Evolutionary conservation across 768 basidiomycete genomes (phyloP).

Genomic region (Mycena haematopus): DNA sequence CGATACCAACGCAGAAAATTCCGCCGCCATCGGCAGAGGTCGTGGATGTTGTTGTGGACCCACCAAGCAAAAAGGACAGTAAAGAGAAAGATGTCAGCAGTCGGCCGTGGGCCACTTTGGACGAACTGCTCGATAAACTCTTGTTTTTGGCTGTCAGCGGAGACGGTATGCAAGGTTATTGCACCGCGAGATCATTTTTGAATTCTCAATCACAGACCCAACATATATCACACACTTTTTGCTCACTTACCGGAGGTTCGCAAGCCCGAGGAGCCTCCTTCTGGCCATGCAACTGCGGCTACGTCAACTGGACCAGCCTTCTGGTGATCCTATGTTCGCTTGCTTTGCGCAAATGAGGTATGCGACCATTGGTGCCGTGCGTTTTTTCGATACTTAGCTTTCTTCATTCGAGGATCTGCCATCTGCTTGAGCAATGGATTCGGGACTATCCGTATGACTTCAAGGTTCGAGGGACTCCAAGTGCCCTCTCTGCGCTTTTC

Average conservation of each 20-base stretch:
- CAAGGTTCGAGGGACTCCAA: conserved; percentile 73
- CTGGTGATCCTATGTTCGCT: conserved; percentile 84
- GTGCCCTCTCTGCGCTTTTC: conserved; percentile 76
- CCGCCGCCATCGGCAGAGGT: conserved; percentile 17
- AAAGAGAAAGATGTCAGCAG: conserved; percentile 62
- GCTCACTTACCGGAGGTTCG: conserved; percentile 83
- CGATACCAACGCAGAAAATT: conserved; percentile 10
- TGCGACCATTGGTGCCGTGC: conserved; percentile 23
- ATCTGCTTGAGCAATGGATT: conserved; percentile 81
- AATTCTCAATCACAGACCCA: conserved; percentile 58
- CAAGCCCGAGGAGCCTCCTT: conserved; percentile 79
- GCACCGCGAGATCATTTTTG: conserved; percentile 1
- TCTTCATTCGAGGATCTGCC: conserved; percentile 66
- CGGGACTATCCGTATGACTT: conserved; percentile 80
- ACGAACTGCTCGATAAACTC: conserved; percentile 82
- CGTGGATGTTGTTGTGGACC: conserved; percentile 32
- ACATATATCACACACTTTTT: conserved; percentile 82
- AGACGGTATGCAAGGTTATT: conserved; percentile 59
- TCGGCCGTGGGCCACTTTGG: conserved; percentile 75
- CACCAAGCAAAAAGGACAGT: conserved; percentile 39
- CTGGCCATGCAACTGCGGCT: conserved; percentile 89
- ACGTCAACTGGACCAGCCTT: conserved; percentile 74
- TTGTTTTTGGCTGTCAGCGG: conserved; percentile 84
- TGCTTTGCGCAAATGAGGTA: conserved; percentile 91
- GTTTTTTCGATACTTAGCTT: conserved; percentile 9